Evolutionary conservation across 768 basidiomycete species (phyloP).

Genomic region (Xerocomus brunneocitrinus): DNA sequence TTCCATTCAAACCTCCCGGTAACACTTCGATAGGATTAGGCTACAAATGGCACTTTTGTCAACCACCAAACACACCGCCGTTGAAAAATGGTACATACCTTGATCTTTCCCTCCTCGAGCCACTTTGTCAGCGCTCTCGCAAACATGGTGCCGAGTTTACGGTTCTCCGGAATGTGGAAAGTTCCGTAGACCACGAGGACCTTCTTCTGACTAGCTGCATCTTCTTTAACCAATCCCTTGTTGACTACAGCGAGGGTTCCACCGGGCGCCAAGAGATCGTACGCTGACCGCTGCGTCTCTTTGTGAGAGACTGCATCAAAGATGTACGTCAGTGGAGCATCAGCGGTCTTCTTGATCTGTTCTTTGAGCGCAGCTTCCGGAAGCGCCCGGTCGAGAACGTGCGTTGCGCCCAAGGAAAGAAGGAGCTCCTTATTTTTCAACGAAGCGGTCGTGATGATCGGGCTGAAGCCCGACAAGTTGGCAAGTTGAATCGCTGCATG

Average conservation of each 20-base stretch:
- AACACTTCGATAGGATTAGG: constrained; percentile 37
- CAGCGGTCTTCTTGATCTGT: neutral
- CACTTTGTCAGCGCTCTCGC: constrained; percentile 12
- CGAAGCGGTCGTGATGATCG: constrained; percentile 37
- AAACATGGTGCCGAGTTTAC: constrained; percentile 11
- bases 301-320: constrained; percentile 28
- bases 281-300: constrained; percentile 31
- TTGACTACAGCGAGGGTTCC: constrained; percentile 26
- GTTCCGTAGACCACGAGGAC: constrained; percentile 7
- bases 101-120: constrained; percentile 19
- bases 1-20: constrained; percentile 33
- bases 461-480: constrained; percentile 29
- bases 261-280: constrained; percentile 26
- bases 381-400: constrained; percentile 31
- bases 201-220: neutral
- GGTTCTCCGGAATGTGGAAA: constrained; percentile 5
- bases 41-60: constrained; percentile 10
- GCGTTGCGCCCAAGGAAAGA: constrained; percentile 33
- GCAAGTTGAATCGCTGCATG: constrained; percentile 31
- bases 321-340: neutral
- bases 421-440: constrained; percentile 27
- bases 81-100: constrained; percentile 1
- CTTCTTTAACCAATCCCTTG: neutral
- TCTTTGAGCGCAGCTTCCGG: constrained; percentile 8
- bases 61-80: neutral